These are phyloP conservation scores for Agaricus bisporus DNA, from an alignment of 768 basidiomycete genomes.

Conservation along the genomic window DNA sequence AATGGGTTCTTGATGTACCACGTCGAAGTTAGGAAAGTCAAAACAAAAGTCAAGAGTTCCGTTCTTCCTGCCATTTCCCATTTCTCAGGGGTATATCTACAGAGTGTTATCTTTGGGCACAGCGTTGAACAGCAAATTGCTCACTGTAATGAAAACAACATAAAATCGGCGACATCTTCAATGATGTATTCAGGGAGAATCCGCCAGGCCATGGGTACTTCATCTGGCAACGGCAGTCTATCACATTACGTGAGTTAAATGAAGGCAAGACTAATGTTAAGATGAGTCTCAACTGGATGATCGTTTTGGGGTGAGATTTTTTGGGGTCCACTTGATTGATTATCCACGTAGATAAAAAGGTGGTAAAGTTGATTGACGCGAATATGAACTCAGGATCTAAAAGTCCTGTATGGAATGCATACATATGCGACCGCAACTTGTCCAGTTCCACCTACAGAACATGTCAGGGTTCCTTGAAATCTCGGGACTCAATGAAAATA, in stretches of 20 bases:
- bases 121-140: constrained; percentile 14
- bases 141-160: constrained; percentile 78
- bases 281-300: constrained; percentile 49
- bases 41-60: constrained; percentile 78
- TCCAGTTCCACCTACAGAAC: constrained; percentile 55
- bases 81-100: constrained; percentile 67
- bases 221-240: constrained; percentile 80
- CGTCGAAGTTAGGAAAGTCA: constrained; percentile 90
- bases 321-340: constrained; percentile 84
- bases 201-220: constrained; percentile 80
- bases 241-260: background rate
- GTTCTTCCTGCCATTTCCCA: constrained; percentile 81
- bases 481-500: constrained; percentile 16
- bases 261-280: background rate
- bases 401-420: constrained; percentile 81
- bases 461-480: background rate
- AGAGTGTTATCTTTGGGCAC: background rate
- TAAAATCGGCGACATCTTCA: constrained; percentile 90
- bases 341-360: constrained; percentile 90
- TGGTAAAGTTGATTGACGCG: constrained; percentile 76
- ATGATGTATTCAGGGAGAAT: constrained; percentile 91
- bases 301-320: constrained; percentile 65
- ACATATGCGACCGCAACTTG: constrained; percentile 64
- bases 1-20: constrained; percentile 99
- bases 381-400: constrained; percentile 81